phyloP scores from a whole-genome alignment of 352 stramenopile species.

The Bremia lactucae region DNA sequence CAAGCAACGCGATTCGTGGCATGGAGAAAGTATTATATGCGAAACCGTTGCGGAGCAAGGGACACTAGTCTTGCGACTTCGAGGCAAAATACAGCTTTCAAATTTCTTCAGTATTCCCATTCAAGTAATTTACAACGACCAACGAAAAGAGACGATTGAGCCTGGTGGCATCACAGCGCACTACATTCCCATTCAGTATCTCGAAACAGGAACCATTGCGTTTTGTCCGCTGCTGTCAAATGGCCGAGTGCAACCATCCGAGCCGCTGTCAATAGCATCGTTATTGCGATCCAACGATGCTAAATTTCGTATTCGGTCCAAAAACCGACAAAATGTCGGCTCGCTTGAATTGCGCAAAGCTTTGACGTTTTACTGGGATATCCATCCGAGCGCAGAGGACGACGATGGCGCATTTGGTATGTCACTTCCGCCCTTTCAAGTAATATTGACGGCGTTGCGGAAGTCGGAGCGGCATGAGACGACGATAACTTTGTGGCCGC shows the following conservation, averaged over 20 bases:
- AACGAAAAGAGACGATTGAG: slow-evolving; percentile 39
- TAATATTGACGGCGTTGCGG: slow-evolving; percentile 54
- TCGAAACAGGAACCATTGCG: slow-evolving; percentile 56
- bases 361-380: slow-evolving; percentile 72
- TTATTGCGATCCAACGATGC: slow-evolving; percentile 37
- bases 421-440: slow-evolving; percentile 54
- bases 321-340: slow-evolving; percentile 35
- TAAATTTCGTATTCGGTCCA: slow-evolving; percentile 13
- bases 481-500: slow-evolving; percentile 51
- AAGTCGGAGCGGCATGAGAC: slow-evolving; percentile 76
- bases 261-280: slow-evolving; percentile 42
- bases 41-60: slow-evolving; percentile 80
- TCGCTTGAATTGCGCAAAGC: slow-evolving; percentile 51
- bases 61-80: slow-evolving; percentile 67
- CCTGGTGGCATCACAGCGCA: slow-evolving; percentile 37
- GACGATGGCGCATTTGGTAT: slow-evolving; percentile 29
- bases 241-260: slow-evolving; percentile 48
- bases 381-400: slow-evolving; percentile 24
- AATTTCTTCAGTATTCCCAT: slow-evolving; percentile 68
- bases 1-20: slow-evolving; percentile 51
- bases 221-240: slow-evolving; percentile 56
- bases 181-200: slow-evolving; percentile 74
- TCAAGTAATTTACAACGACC: slow-evolving; percentile 67
- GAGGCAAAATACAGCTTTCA: slow-evolving; percentile 64
- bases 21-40: slow-evolving; percentile 73